phyloP scores from a whole-genome alignment of 345 rosid genomes.

The Psidium guajava region DNA sequence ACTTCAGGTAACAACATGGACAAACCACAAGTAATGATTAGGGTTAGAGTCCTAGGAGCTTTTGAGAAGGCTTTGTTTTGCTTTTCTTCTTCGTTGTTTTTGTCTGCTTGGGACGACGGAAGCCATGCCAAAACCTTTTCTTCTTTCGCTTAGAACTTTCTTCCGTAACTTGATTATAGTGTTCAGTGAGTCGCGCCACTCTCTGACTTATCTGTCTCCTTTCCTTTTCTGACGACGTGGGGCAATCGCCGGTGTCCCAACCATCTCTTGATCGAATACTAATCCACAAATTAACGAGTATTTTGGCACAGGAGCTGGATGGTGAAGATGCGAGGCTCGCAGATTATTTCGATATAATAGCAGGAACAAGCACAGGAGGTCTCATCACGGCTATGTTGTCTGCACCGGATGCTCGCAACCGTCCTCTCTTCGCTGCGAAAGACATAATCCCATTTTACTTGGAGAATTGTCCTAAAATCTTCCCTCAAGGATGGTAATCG shows the following conservation, averaged over 20 bases:
- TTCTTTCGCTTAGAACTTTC: not conserved
- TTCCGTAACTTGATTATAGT: not conserved
- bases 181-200: not conserved
- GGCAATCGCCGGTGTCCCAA: not conserved
- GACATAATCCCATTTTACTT: constrained; percentile 60
- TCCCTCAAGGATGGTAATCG: constrained; percentile 43
- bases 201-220: not conserved
- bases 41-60: not conserved
- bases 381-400: constrained; percentile 20
- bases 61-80: not conserved
- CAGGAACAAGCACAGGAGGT: not conserved
- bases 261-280: not conserved
- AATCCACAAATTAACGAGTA: not conserved
- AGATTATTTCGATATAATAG: not conserved
- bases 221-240: not conserved
- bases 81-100: not conserved
- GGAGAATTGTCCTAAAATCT: constrained; percentile 45
- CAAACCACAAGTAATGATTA: not conserved
- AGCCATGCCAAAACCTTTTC: not conserved
- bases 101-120: not conserved
- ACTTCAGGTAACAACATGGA: constrained; percentile 43
- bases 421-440: constrained; percentile 50
- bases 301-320: not conserved
- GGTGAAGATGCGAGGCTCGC: not conserved
- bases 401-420: constrained; percentile 36